Base-by-base conservation (phyloP, 331 rosid genomes). In the Stylosanthes scabra region DNA sequence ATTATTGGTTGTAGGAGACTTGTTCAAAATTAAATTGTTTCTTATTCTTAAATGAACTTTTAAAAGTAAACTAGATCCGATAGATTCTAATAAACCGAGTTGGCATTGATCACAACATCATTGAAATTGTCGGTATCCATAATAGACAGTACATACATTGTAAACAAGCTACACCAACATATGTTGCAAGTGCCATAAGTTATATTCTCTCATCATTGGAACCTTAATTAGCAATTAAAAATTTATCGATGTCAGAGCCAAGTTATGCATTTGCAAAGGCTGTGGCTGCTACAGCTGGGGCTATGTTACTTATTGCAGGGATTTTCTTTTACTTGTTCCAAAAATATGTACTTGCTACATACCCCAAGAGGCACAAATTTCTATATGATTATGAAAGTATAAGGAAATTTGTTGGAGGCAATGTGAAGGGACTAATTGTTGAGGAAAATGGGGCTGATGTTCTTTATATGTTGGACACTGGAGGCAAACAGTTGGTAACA, bases 231-330 rank as follows among this genome's bases (percentile, higher is more conserved):
- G 15, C 37, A 54, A 6, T 58, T 40, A 10, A 55, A 68, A 49
- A 50, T 59, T 56, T 9, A 55, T 50, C 85, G 56, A 88, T 86
- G 93, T 67, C 84, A 16, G 8, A 49, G 16, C 46, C 76, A 0
- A 63, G 59, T 74, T 68, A 56, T 66, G 60, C 68, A 50, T 71
- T 87, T 75, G 86, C 72, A 56, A 59, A 62, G 72, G 89, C 87
- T 31, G 72, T 89, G 77, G 87, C 71, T 62, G 83, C 84, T 67
- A 81, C 97, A 49, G 85, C 90, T 14, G 79, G 81, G 45, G 58
- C 59, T 3, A 84, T 83, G 75, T 61, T 84, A 39, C 74, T 67
- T 34, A 25, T 82, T 72, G 72, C 63, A 6, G 85, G 70, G 37
- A 50, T 89, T 76, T 63, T 84, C 63, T 45, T 85, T 70, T 81